Conservation (phyloP, 495 filamentous ascomycete genomes). For the Penicillium longicatenatum region DNA sequence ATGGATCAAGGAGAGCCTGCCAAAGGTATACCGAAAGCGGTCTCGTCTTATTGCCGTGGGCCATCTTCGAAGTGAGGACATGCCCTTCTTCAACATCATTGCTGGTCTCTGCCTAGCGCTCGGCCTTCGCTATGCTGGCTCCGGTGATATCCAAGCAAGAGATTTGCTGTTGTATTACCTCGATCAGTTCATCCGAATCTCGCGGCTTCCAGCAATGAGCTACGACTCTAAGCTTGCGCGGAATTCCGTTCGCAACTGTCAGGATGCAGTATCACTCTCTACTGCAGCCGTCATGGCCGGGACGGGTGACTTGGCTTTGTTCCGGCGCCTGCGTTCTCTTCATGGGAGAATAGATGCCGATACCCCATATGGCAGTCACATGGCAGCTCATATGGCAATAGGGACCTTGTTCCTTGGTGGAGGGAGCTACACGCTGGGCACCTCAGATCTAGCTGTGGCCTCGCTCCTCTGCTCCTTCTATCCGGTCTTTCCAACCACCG, state of each 20-base stretch:
- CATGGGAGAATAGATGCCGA: constrained; percentile 86
- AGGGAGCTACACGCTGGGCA: constrained; percentile 89
- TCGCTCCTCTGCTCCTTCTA: constrained; percentile 91
- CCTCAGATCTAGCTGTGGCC: constrained; percentile 82
- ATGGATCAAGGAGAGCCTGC: constrained; percentile 78
- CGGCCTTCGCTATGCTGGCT: constrained; percentile 86
- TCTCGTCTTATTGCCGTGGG: constrained; percentile 54
- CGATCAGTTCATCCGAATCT: constrained; percentile 83
- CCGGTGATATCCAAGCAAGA: constrained; percentile 66
- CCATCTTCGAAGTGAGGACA: constrained; percentile 68
- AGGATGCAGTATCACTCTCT: constrained; percentile 79
- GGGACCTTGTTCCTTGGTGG: constrained; percentile 89
- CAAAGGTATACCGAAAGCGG: constrained; percentile 60
- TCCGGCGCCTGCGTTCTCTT: constrained; percentile 82
- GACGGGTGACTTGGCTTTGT: constrained; percentile 85
- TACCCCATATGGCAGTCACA: constrained; percentile 88
- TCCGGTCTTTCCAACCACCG: constrained; percentile 82
- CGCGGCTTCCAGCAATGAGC: constrained; percentile 61
- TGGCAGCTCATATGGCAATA: constrained; percentile 89
- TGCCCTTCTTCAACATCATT: constrained; percentile 91
- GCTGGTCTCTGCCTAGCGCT: constrained; percentile 86
- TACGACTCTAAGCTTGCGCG: constrained; percentile 83
- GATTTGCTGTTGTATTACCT: constrained; percentile 83
- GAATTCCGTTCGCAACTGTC: constrained; percentile 83
- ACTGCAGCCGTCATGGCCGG: constrained; percentile 92